Evolutionary conservation across 345 rosid genomes (phyloP), one percentile per base, ranked within the genome.

Genomic region (Limnanthes douglasii): DNA sequence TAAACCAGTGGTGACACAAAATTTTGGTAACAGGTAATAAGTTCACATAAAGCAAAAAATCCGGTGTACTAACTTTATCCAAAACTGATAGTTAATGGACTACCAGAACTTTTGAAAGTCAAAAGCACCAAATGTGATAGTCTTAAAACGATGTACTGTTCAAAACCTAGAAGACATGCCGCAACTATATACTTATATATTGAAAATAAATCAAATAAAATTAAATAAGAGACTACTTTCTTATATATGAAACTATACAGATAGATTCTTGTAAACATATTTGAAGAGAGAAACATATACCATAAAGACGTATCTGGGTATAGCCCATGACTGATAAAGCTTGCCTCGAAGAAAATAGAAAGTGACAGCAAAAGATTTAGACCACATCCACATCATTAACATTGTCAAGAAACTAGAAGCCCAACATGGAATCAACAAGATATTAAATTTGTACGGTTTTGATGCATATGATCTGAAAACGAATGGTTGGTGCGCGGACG

Each of bases 271-370:
- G 99, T n/a, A n/a, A n/a, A n/a, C n/a, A n/a, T n/a, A n/a, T n/a
- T n/a, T n/a, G n/a, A n/a, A n/a, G n/a, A n/a, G n/a, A n/a, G n/a
- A n/a, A n/a, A n/a, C n/a, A n/a, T n/a, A n/a, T n/a, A n/a, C n/a
- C n/a, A n/a, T n/a, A 41, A 81, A 85, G 3, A 96, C 99, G 26
- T 54, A 69, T 44, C 96, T 68, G 6, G 99, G 99, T 8, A 92
- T 93, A 1, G 13, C 65, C 99, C 99, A 85, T 5, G 84, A 71
- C 29, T 78, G 80, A 34, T 78, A 77, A 43, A 81, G 46, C 16
- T 60, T 41, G 48, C 80, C 78, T 29, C 94, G 65, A 6, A 92
- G 73, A 13, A 41, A 45, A 52, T 81, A 85, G 66, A 71, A 81
- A 17, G 59, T 55, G 57, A 49, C 2, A 11, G 61, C 43, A 55